These are phyloP conservation scores for Spathaspora sp. DNA, from an alignment of 805 yeast species.

Conservation along the genomic window DNA sequence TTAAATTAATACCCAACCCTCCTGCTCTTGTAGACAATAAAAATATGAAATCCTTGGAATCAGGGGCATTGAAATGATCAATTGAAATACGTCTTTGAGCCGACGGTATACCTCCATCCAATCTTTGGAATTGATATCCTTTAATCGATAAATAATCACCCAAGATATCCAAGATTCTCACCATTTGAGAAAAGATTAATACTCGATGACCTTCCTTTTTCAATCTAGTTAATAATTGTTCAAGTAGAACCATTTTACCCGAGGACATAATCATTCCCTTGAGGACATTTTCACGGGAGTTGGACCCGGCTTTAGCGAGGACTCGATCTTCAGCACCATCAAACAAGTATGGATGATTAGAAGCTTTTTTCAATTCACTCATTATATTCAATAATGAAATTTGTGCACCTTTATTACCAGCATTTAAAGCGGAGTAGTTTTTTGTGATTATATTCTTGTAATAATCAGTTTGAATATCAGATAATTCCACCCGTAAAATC, in stretches of 20 bases:
- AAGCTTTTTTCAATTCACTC: slow-evolving; percentile 95
- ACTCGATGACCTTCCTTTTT: slow-evolving; percentile 95
- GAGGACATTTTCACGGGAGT: slow-evolving; percentile 71
- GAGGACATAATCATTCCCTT: slow-evolving; percentile 96
- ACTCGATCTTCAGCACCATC: slow-evolving; percentile 89
- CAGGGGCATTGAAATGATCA: slow-evolving; percentile 95
- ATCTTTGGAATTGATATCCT: slow-evolving; percentile 83
- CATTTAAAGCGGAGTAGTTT: slow-evolving; percentile 86
- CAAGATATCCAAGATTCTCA: slow-evolving; percentile 87
- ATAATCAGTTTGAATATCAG: slow-evolving; percentile 93
- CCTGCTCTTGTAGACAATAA: slow-evolving; percentile 95
- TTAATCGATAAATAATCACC: slow-evolving; percentile 90
- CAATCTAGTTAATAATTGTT: slow-evolving; percentile 79
- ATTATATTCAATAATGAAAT: slow-evolving; percentile 85
- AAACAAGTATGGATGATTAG: slow-evolving; percentile 94
- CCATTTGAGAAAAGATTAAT: slow-evolving; percentile 95
- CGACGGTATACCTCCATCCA: slow-evolving; percentile 96
- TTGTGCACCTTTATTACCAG: slow-evolving; percentile 71
- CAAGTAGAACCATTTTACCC: slow-evolving; percentile 96
- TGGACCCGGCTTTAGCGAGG: slow-evolving; percentile 55
- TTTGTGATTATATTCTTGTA: slow-evolving; percentile 90
- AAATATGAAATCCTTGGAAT: slow-evolving; percentile 86
- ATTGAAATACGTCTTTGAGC: slow-evolving; percentile 90
- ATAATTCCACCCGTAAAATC: slow-evolving; percentile 88
- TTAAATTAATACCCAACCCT: slow-evolving; percentile 94